Conservation (phyloP, 495 filamentous ascomycete genomes). For the Xylaria palmicola region DNA sequence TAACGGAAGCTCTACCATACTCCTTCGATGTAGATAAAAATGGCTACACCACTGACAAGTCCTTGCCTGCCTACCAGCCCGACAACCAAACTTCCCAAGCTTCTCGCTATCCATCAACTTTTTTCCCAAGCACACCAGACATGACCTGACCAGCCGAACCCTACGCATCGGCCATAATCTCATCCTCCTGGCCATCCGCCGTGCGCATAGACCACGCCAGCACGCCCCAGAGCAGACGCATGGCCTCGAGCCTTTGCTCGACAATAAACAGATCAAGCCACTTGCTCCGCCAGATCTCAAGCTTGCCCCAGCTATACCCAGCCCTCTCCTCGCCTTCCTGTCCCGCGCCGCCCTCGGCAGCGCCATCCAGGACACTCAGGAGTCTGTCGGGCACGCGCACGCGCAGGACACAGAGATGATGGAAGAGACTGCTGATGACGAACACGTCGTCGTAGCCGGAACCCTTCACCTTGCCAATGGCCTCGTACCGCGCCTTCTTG, state of each 20-base stretch:
- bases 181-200: conserved; percentile 31
- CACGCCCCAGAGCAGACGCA: conserved; percentile 72
- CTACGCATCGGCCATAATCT: conserved; percentile 35
- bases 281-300: conserved; percentile 64
- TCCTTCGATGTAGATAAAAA: too few species aligned
- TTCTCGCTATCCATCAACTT: not conserved
- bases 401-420: conserved; percentile 75
- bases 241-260: conserved; percentile 67
- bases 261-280: conserved; percentile 78
- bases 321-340: conserved; percentile 4
- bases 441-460: conserved; percentile 65
- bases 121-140: too few species aligned
- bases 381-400: conserved; percentile 69
- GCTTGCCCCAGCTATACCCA: conserved; percentile 48
- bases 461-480: conserved; percentile 61
- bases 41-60: too few species aligned
- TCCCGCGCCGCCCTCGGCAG: conserved; percentile 16
- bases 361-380: conserved; percentile 51
- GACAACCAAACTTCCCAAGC: not conserved
- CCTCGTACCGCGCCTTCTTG: conserved; percentile 66
- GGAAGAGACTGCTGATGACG: conserved; percentile 76
- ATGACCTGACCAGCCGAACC: not conserved
- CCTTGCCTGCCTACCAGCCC: not conserved
- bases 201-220: conserved; percentile 69
- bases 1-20: too few species aligned